Conservation (phyloP, 2,329 filamentous ascomycete species). For the Gremmenia infestans region DNA sequence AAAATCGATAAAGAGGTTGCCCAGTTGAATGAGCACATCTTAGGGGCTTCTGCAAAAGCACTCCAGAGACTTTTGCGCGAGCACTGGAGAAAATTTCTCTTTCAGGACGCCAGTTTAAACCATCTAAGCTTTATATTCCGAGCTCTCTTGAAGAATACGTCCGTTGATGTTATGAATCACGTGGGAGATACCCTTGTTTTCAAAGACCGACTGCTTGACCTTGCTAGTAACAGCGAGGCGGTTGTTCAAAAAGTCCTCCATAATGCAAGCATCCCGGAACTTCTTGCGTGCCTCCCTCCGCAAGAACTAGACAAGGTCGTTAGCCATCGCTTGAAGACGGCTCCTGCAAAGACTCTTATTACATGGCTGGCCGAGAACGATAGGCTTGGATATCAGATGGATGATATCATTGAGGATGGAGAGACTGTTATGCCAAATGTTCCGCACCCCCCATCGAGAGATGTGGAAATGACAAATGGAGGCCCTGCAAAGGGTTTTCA, state of each 20-base stretch:
- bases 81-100: constrained; percentile 15
- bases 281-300: constrained; percentile 14
- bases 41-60: constrained; percentile 17
- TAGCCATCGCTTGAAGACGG: constrained; percentile 16
- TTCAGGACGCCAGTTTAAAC: constrained; percentile 16
- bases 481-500: neutral
- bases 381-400: constrained; percentile 25
- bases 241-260: constrained; percentile 18
- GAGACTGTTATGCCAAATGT: constrained; percentile 19
- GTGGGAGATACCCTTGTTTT: constrained; percentile 20
- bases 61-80: constrained; percentile 17
- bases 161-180: constrained; percentile 14
- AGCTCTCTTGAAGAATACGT: constrained; percentile 25
- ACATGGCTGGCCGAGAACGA: constrained; percentile 23
- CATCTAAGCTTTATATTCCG: constrained; percentile 26
- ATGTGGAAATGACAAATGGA: constrained; percentile 8
- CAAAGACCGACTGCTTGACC: constrained; percentile 14
- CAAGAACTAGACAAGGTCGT: constrained; percentile 20
- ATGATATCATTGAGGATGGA: constrained; percentile 25
- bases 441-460: neutral
- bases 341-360: constrained; percentile 21
- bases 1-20: constrained; percentile 17
- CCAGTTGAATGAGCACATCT: constrained; percentile 17
- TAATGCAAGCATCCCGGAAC: constrained; percentile 7
- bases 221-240: constrained; percentile 8